phyloP scores from a whole-genome alignment of 2,329 filamentous ascomycete genomes.

The Macrophomina phaseolina region DNA sequence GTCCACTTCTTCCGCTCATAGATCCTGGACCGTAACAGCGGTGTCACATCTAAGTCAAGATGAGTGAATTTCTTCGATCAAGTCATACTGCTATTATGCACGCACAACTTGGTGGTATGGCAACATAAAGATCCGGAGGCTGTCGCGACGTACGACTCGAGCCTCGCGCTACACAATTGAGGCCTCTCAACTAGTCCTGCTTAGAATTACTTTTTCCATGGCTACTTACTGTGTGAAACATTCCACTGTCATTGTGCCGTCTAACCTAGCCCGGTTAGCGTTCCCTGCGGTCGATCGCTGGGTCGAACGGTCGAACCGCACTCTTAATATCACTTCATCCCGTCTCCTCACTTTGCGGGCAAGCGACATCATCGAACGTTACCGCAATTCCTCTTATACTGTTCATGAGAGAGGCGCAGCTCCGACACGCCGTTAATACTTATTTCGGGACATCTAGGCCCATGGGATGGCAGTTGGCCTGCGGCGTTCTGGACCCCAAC shows the following conservation, averaged over 20 bases:
- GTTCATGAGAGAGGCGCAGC: background rate
- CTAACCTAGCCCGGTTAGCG: background rate
- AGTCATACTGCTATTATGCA: no score
- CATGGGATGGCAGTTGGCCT: background rate
- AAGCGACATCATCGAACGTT: background rate
- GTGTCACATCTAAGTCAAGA: constrained; percentile 35
- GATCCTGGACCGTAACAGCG: constrained; percentile 46
- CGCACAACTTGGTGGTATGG: no score
- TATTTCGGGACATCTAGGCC: background rate
- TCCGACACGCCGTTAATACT: background rate
- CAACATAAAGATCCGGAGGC: background rate
- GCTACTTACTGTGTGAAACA: background rate
- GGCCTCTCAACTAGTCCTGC: background rate
- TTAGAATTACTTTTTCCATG: background rate
- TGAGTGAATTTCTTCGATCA: no score
- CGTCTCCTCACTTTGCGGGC: background rate
- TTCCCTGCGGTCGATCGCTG: background rate
- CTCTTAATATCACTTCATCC: background rate
- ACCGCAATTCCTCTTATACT: background rate
- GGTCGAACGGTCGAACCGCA: background rate
- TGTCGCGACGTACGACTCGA: background rate
- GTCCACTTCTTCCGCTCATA: constrained; percentile 29
- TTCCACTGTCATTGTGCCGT: background rate
- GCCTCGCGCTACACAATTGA: background rate
- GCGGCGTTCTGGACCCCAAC: constrained; percentile 15